Conservation (phyloP, 2,329 filamentous ascomycete species). For the Rutstroemia sp. region DNA sequence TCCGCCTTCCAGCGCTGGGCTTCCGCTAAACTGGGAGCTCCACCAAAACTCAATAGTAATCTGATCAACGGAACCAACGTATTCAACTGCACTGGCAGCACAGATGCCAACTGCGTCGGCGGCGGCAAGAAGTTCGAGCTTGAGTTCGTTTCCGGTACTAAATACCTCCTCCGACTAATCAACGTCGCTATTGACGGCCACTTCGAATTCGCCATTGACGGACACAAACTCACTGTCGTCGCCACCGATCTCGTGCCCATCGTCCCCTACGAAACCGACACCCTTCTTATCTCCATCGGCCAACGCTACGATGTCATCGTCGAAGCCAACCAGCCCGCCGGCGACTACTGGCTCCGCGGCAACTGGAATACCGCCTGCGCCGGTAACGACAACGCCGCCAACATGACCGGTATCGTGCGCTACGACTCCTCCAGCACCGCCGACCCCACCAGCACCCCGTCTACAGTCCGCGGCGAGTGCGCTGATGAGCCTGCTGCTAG, state of each 20-base stretch:
- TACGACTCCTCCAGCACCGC: conserved; percentile 32
- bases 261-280: conserved; percentile 42
- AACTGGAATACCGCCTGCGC: conserved; percentile 44
- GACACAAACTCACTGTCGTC: conserved; percentile 51
- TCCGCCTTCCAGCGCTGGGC: conserved; percentile 23
- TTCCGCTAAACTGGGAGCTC: conserved; percentile 17
- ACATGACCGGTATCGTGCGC: conserved; percentile 34
- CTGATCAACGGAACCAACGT: conserved; percentile 29
- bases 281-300: conserved; percentile 48
- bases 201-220: conserved; percentile 45
- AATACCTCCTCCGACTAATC: conserved; percentile 37
- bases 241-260: conserved; percentile 52
- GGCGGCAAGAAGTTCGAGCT: conserved; percentile 27
- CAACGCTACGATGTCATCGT: conserved; percentile 42
- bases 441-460: conserved; percentile 24
- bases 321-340: conserved; percentile 46
- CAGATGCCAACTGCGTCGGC: conserved; percentile 22
- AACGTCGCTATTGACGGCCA: conserved; percentile 38
- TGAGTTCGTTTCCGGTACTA: conserved; percentile 31
- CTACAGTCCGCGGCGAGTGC: conserved; percentile 19
- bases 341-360: conserved; percentile 49
- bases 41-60: conserved; percentile 22
- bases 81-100: conserved; percentile 17
- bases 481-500: conserved; percentile 25
- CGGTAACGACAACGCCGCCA: conserved; percentile 46